Evolutionary conservation across 306 rosid species (phyloP), one percentile per base, ranked within the genome.

Genomic region (Argentina anserina): DNA sequence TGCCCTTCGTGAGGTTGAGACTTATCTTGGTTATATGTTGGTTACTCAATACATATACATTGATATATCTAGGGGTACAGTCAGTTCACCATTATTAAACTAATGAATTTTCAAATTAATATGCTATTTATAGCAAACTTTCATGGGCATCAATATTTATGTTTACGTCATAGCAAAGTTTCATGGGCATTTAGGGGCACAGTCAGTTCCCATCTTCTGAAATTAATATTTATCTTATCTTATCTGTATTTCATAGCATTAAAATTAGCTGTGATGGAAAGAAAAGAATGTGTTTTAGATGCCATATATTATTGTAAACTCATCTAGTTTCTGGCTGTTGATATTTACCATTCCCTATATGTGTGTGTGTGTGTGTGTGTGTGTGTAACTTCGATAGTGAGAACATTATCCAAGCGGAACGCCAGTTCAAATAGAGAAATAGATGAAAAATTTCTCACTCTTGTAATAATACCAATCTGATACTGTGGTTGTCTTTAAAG

Each of bases 1-100:
- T 87, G 92, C 97, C 72, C 97, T 95, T 72, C 78, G 80, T 72
- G 99, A 95, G 99, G 99, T 95, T 82, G 77, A 76, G 67, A 52
- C 62, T 55, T 79, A 56, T 80, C 73, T 50, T 65, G 67, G 66
- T 77, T 65, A 62, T 75, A 43, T 21, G 0, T 40, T 31, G 26
- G 28, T 42, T 37, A 63, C 26, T 34, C 25, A 26, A 59, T 50
- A 29, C 58, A 18, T 28, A 46, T 55, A 63, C n/a, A 36, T 20
- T 9, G 3, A 39, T n/a, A 8, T 39, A 58, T 58, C 9, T 2
- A 26, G 31, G 56, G 52, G 23, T 13, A 7, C 39, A 41, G 31
- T 6, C 37, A 23, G 52, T 70, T 70, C 46, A 49, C 33, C 41
- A n/a, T n/a, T 53, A 3, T 14, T 23, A 37, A 37, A 55, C 11